These are phyloP conservation scores for Microdochium paspali DNA, from an alignment of 2,329 filamentous ascomycete genomes.

Conservation along the genomic window DNA sequence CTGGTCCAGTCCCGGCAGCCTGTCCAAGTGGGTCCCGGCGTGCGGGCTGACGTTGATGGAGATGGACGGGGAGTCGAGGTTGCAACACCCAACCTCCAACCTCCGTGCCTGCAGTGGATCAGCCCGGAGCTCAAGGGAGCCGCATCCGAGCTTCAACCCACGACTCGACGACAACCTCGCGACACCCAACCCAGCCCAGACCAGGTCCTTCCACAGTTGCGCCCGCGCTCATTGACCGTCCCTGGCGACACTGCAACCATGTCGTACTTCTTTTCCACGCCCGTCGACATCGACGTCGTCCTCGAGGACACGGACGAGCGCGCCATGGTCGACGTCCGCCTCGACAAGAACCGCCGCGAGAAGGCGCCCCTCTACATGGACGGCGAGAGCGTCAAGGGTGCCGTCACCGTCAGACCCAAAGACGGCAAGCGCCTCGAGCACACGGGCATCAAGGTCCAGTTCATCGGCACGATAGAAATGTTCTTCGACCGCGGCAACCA, in stretches of 20 bases:
- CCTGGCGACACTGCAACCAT: constrained; percentile 36
- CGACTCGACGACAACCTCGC: neutral
- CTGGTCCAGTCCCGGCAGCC: too few relatives aligned
- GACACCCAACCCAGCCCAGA: too few relatives aligned
- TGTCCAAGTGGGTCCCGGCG: too few relatives aligned
- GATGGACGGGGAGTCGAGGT: neutral
- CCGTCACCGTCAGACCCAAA: constrained; percentile 90
- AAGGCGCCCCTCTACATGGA: constrained; percentile 97
- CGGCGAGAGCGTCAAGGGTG: constrained; percentile 94
- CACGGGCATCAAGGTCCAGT: constrained; percentile 98
- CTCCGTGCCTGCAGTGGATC: neutral
- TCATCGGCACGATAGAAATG: constrained; percentile 99
- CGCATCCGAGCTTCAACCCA: neutral
- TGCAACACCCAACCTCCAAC: neutral
- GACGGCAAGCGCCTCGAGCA: constrained; percentile 97
- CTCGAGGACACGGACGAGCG: constrained; percentile 92
- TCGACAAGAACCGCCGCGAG: constrained; percentile 95
- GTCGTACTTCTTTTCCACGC: constrained; percentile 98
- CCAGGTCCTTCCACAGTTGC: neutral
- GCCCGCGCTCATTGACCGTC: constrained; percentile 1
- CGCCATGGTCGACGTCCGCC: constrained; percentile 92
- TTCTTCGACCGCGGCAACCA: constrained; percentile 99
- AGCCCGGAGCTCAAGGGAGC: neutral
- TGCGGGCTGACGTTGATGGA: neutral
- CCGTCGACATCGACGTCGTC: constrained; percentile 97